Base-by-base conservation (phyloP, 2,329 filamentous ascomycete genomes). In the Microdochium paspali region DNA sequence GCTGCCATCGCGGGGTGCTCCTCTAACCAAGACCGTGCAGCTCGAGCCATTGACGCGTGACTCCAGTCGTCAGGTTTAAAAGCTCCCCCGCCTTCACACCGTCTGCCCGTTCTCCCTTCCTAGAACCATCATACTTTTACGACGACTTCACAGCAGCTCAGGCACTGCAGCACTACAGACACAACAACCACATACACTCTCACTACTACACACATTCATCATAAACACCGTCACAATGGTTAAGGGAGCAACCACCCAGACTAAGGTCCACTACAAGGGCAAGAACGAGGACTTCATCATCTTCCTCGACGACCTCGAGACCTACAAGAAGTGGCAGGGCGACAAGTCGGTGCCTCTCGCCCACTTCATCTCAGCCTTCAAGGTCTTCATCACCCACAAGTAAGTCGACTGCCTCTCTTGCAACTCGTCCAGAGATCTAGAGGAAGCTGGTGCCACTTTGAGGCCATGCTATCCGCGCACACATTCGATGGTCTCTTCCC, bases 371-470 rank as follows among this genome's bases (percentile, higher is more conserved):
- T 88, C 84, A 49, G 77, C 85, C 7, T 97, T 88, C 76, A 87
- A 95, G 76, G 76, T 98, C 61, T 95, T 95, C 61, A 73, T 85
- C 40, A 95, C 90, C 30, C 87, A 94, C 73, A 86, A 84, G 90
- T 96, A 77, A 71, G 86, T 73, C 54, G 50, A 46, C 15, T 30
- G 18, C 23, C n/a, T 48, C 47, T 40, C 39, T 20, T 47, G 28
- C 24, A 44, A 24, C n/a, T n/a, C n/a, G n/a, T n/a, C n/a, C n/a
- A n/a, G n/a, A n/a, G n/a, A n/a, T n/a, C n/a, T n/a, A n/a, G n/a
- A n/a, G n/a, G n/a, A n/a, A n/a, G n/a, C n/a, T n/a, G n/a, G n/a
- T n/a, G n/a, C n/a, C n/a, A n/a, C n/a, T n/a, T n/a, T n/a, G n/a
- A n/a, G n/a, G n/a, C n/a, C n/a, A n/a, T n/a, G n/a, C n/a, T n/a